Conservation (phyloP, 2,329 filamentous ascomycete species). For the Lachnellula cervina region DNA sequence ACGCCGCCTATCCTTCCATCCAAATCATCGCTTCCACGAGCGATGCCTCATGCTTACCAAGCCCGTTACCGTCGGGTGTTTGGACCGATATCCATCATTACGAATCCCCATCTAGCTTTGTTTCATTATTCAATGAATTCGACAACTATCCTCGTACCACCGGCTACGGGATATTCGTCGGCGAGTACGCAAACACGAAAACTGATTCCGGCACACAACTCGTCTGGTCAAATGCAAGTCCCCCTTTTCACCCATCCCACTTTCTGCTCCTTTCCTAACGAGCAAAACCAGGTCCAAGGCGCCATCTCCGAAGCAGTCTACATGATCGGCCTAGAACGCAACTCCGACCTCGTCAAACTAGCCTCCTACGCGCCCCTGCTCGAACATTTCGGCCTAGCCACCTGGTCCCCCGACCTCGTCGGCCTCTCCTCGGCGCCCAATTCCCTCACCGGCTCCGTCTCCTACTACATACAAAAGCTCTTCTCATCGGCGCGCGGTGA, state of each 20-base stretch:
- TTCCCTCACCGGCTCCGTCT: constrained; percentile 9
- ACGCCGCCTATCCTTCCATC: constrained; percentile 35
- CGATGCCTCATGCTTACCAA: constrained; percentile 6
- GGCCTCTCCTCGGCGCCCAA: constrained; percentile 12
- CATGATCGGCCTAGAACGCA: constrained; percentile 16
- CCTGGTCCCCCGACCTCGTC: constrained; percentile 20
- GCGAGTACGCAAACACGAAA: constrained; percentile 16
- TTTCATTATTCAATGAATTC: constrained; percentile 15
- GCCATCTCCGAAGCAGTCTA: constrained; percentile 15
- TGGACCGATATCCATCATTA: constrained; percentile 21
- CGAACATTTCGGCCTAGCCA: constrained; percentile 30
- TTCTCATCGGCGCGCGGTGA: constrained; percentile 40
- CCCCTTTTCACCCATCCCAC: background rate
- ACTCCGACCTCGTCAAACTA: constrained; percentile 14
- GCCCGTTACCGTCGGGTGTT: constrained; percentile 6
- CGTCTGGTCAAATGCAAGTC: background rate
- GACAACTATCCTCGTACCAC: constrained; percentile 13
- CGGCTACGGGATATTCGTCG: constrained; percentile 8
- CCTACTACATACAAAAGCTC: constrained; percentile 30
- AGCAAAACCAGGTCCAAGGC: constrained; percentile 10
- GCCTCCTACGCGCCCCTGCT: constrained; percentile 28
- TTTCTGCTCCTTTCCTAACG: no score
- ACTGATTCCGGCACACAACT: background rate
- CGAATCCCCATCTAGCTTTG: constrained; percentile 12
- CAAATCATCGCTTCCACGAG: constrained; percentile 16